These are phyloP conservation scores for Ramularia collo-cygni DNA, from an alignment of 2,329 filamentous ascomycete genomes.

Conservation along the genomic window DNA sequence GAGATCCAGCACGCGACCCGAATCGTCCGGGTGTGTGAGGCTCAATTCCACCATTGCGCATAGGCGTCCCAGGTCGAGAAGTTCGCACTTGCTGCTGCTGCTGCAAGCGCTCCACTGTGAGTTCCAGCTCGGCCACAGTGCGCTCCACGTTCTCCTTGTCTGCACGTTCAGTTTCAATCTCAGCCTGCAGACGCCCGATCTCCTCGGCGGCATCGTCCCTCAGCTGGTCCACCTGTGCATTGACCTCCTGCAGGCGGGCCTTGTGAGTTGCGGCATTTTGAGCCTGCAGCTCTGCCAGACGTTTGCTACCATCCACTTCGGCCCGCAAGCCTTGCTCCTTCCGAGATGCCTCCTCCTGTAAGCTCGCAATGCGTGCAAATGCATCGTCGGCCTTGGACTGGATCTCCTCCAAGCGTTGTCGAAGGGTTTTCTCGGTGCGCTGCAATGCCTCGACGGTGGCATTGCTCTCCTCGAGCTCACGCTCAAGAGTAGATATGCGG, in stretches of 20 bases:
- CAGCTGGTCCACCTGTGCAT: slow-evolving; percentile 55
- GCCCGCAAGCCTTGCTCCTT: slow-evolving; percentile 81
- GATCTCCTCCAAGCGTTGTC: slow-evolving; percentile 73
- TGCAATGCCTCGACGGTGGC: slow-evolving; percentile 70
- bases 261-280: slow-evolving; percentile 68
- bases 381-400: slow-evolving; percentile 83
- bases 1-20: slow-evolving; percentile 40
- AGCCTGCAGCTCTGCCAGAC: slow-evolving; percentile 75
- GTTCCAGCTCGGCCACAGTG: slow-evolving; percentile 59
- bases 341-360: slow-evolving; percentile 74
- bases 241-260: slow-evolving; percentile 62
- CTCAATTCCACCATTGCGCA: slow-evolving; percentile 33
- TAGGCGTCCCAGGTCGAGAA: slow-evolving; percentile 46
- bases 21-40: slow-evolving; percentile 22
- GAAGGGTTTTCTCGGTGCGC: slow-evolving; percentile 71
- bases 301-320: slow-evolving; percentile 72
- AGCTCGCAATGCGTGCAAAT: slow-evolving; percentile 71
- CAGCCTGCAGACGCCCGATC: slow-evolving; percentile 43
- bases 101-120: slow-evolving; percentile 51
- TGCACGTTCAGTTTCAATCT: slow-evolving; percentile 46
- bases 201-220: slow-evolving; percentile 60
- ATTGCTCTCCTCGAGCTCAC: slow-evolving; percentile 76
- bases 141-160: slow-evolving; percentile 57
- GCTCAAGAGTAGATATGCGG: slow-evolving; percentile 79
- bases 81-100: slow-evolving; percentile 27